These are phyloP conservation scores for Nidula niveotomentosa DNA, from an alignment of 1,284 basidiomycete species.

Conservation along the genomic window DNA sequence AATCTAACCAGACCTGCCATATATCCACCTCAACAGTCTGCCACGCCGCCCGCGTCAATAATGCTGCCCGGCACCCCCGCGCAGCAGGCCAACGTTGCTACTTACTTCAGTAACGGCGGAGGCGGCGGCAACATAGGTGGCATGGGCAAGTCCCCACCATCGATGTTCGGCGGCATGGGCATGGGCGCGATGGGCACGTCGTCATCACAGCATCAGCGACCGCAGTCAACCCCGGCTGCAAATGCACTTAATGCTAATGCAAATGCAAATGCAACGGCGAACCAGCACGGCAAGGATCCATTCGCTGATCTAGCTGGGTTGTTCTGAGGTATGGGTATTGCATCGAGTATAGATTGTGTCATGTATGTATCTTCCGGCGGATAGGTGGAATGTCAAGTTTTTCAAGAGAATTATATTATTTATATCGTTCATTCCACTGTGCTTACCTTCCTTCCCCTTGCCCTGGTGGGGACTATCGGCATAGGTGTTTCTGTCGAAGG, in stretches of 20 bases:
- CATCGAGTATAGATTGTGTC: too few relatives aligned
- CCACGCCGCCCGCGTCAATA: constrained; percentile 45
- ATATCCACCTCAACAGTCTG: constrained; percentile 13
- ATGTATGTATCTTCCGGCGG: too few relatives aligned
- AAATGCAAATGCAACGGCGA: constrained; percentile 6
- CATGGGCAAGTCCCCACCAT: neutral
- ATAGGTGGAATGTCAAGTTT: too few relatives aligned
- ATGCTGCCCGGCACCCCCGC: constrained; percentile 50
- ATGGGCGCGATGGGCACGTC: too few relatives aligned
- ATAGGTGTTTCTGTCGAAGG: too few relatives aligned
- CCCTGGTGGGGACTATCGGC: too few relatives aligned
- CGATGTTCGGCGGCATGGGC: neutral
- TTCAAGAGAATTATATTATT: constrained; percentile 1
- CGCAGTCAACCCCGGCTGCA: constrained; percentile 6
- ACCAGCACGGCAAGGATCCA: constrained; percentile 65
- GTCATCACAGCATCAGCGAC: neutral
- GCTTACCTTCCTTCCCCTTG: neutral
- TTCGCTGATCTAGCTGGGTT: constrained; percentile 78
- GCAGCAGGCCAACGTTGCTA: neutral
- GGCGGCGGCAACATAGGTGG: neutral
- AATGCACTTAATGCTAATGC: constrained; percentile 13
- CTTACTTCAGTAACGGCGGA: too few relatives aligned
- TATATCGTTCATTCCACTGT: neutral
- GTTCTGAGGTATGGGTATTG: constrained; percentile 41
- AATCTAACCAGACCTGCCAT: neutral